Conservation (phyloP, 1,284 basidiomycete species). For the Rhodotorula sp. region DNA sequence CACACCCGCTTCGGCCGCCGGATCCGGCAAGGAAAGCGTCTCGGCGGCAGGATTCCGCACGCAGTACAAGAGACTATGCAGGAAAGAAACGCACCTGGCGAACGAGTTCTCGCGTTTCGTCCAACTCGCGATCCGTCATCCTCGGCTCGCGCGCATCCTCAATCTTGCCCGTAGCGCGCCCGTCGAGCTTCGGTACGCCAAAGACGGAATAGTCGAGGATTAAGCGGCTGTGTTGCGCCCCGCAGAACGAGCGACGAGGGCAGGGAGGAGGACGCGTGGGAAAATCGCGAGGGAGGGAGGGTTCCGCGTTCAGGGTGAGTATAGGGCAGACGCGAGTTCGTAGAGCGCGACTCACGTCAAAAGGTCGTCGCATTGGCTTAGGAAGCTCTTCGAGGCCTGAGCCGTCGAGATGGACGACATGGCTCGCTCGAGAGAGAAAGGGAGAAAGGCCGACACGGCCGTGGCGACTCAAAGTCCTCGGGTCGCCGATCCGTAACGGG, state of each 20-base stretch:
- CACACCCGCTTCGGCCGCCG: too few relatives aligned
- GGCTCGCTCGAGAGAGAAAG: neutral
- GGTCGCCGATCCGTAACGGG: too few relatives aligned
- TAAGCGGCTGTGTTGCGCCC: neutral
- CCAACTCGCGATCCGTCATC: slow-evolving; percentile 17
- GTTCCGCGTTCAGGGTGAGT: neutral
- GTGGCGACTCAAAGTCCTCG: neutral
- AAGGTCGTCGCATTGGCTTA: slow-evolving; percentile 40
- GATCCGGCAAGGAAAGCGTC: too few relatives aligned
- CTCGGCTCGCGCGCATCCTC: slow-evolving; percentile 14
- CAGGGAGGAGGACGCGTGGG: neutral
- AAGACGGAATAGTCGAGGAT: slow-evolving; percentile 37
- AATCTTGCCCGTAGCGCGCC: slow-evolving; percentile 39
- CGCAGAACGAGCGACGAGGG: slow-evolving; percentile 2
- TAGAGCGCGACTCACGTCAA: slow-evolving; percentile 27
- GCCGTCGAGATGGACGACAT: slow-evolving; percentile 17
- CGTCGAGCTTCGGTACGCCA: slow-evolving; percentile 9
- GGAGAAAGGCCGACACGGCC: neutral
- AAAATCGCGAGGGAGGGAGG: neutral
- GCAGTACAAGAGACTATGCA: neutral
- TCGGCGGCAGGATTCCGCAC: too few relatives aligned
- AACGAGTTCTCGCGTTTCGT: slow-evolving; percentile 14
- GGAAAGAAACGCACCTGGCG: neutral
- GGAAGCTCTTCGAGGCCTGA: slow-evolving; percentile 19
- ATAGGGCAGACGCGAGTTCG: neutral